A percentile compares a stretch with the other conserved stretches of the same genome.
phyloP scores from a whole-genome alignment of 2,329 filamentous ascomycete genomes.

The Aspergillus jensenii region DNA sequence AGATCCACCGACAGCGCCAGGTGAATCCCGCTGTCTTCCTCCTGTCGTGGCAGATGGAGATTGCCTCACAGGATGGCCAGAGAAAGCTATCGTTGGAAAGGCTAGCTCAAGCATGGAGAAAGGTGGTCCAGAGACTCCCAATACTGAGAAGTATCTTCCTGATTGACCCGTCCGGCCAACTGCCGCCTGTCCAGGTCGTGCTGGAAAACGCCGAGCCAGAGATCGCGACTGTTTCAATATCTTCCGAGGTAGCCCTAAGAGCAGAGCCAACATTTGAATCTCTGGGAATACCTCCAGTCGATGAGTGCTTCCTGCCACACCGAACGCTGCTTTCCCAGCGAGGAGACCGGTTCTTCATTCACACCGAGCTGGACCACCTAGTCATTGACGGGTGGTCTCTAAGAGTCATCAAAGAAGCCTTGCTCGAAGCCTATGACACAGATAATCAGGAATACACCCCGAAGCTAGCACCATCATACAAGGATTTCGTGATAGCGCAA shows the following conservation, averaged over 20 bases:
- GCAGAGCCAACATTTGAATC: neutral
- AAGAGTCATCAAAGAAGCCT: neutral
- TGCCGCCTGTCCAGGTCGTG: neutral
- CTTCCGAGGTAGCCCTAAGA: neutral
- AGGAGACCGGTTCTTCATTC: neutral
- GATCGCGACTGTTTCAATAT: neutral
- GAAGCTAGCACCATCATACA: neutral
- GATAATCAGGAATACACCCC: neutral
- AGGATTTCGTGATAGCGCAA: neutral
- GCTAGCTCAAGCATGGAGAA: neutral
- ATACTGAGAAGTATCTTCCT: neutral
- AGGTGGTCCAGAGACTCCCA: neutral
- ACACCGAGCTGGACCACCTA: neutral
- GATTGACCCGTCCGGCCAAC: neutral
- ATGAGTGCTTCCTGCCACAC: neutral
- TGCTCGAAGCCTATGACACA: neutral
- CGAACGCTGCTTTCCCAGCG: neutral
- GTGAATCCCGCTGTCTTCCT: neutral
- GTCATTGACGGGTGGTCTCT: neutral
- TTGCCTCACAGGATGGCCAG: neutral
- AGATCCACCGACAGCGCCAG: neutral
- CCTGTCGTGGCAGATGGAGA: neutral
- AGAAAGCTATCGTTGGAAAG: neutral
- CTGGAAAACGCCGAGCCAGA: neutral
- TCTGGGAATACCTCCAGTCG: neutral